Percentiles rank a stretch among this genome's conserved stretches.
These are phyloP conservation scores for Aspergillus glaucus DNA, from an alignment of 2,329 filamentous ascomycete species.

Conservation along the genomic window DNA sequence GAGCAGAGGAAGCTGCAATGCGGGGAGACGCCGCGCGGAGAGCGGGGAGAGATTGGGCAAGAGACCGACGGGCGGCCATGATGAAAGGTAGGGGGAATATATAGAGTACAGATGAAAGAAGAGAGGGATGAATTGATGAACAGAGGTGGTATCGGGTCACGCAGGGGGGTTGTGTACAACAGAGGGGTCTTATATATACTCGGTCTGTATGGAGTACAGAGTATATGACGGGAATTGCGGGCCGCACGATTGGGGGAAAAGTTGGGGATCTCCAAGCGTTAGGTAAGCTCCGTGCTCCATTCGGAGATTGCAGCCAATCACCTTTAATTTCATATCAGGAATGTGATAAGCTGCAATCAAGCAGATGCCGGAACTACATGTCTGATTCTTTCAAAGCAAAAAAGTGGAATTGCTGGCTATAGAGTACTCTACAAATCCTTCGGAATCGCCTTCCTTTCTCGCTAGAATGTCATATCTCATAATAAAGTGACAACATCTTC, in stretches of 20 bases:
- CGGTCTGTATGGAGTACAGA: no score
- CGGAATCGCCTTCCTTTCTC: not conserved
- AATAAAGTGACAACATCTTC: not conserved
- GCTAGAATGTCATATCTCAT: conserved; percentile 4
- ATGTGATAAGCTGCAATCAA: no score
- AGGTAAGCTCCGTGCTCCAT: not conserved
- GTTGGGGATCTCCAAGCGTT: not conserved
- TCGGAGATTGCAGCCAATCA: not conserved
- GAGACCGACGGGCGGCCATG: conserved; percentile 35
- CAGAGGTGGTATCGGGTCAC: no score
- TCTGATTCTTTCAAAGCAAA: not conserved
- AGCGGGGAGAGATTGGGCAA: conserved; percentile 33
- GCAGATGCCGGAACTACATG: not conserved
- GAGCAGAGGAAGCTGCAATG: conserved; percentile 19
- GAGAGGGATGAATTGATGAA: conserved; percentile 1
- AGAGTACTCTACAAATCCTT: not conserved
- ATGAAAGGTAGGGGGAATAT: conserved; percentile 7
- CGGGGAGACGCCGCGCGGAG: conserved; percentile 33
- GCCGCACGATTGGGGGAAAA: not conserved
- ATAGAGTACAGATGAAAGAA: conserved; percentile 1
- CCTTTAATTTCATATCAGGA: no score
- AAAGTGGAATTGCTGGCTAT: no score
- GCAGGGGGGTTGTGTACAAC: no score
- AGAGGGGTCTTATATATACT: no score
- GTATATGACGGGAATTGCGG: no score